Percentiles rank a stretch among this genome's conserved stretches.
phyloP scores from a whole-genome alignment of 2,329 filamentous ascomycete species.

The Dothidotthia symphoricarpi region DNA sequence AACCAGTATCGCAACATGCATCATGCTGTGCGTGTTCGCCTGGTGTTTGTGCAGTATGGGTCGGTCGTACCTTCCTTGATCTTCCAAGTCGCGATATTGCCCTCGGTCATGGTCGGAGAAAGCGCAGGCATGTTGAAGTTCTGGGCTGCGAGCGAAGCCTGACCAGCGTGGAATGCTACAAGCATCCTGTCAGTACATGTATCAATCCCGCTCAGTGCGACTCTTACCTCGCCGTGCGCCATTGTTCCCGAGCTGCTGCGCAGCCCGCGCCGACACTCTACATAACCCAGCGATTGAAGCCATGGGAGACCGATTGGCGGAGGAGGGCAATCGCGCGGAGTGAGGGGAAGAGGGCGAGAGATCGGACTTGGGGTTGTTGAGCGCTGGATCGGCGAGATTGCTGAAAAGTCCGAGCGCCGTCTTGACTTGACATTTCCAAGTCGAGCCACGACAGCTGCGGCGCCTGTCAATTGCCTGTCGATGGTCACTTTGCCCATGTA shows the following conservation, averaged over 20 bases:
- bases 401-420: slow-evolving; percentile 37
- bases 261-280: slow-evolving; percentile 62
- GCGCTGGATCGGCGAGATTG: slow-evolving; percentile 12
- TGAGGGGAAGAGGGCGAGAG: slow-evolving; percentile 11
- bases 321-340: slow-evolving; percentile 13
- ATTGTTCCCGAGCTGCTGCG: slow-evolving; percentile 54
- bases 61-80: slow-evolving; percentile 67
- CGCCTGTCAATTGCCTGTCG: slow-evolving; percentile 1
- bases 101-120: slow-evolving; percentile 91
- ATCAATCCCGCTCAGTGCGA: slow-evolving; percentile 11
- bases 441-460: slow-evolving; percentile 1
- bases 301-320: slow-evolving; percentile 49
- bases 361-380: no score
- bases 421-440: slow-evolving; percentile 16
- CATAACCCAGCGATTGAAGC: slow-evolving; percentile 65
- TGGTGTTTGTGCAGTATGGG: not conserved
- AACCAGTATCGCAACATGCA: not conserved
- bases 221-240: slow-evolving; percentile 58
- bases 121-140: slow-evolving; percentile 91
- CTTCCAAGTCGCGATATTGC: slow-evolving; percentile 81
- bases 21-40: not conserved
- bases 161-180: slow-evolving; percentile 63
- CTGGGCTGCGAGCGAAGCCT: slow-evolving; percentile 67
- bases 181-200: slow-evolving; percentile 19
- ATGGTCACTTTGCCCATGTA: not conserved